These are phyloP conservation scores for Lepidium campestre DNA, from an alignment of 441 rosid genomes.

Conservation along the genomic window DNA sequence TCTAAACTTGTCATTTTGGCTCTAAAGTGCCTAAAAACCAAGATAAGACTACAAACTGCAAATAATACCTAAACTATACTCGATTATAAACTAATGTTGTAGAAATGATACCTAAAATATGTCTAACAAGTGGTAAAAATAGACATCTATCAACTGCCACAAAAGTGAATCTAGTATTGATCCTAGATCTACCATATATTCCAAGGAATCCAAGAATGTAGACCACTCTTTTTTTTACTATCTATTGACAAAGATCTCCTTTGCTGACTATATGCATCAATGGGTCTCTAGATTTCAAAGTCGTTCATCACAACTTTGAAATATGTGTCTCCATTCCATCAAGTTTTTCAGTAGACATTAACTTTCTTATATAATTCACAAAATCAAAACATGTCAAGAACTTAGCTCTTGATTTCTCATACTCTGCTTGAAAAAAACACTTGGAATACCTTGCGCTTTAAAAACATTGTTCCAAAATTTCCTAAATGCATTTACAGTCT, in stretches of 20 bases:
- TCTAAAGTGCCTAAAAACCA: no score
- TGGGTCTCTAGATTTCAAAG: neutral
- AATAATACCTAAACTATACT: no score
- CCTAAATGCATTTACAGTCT: slow-evolving; percentile 14
- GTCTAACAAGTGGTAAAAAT: no score
- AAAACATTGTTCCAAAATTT: slow-evolving; percentile 5
- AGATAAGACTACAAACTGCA: no score
- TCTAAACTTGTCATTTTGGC: no score
- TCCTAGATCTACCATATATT: no score
- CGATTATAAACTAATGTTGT: no score
- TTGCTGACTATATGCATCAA: neutral
- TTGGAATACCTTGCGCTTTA: neutral
- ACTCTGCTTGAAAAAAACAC: neutral
- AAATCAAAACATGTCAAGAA: neutral
- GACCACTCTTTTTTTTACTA: neutral
- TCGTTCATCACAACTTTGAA: neutral
- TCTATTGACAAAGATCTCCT: neutral
- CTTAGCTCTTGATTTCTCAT: neutral
- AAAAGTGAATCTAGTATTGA: no score
- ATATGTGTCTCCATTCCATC: slow-evolving; percentile 15
- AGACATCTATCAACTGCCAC: no score
- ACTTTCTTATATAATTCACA: neutral
- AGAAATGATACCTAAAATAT: no score
- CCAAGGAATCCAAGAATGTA: neutral
- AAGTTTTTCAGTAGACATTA: neutral